Evolutionary conservation across 1,284 basidiomycete genomes (phyloP).

Genomic region (Inonotus hispidus): DNA sequence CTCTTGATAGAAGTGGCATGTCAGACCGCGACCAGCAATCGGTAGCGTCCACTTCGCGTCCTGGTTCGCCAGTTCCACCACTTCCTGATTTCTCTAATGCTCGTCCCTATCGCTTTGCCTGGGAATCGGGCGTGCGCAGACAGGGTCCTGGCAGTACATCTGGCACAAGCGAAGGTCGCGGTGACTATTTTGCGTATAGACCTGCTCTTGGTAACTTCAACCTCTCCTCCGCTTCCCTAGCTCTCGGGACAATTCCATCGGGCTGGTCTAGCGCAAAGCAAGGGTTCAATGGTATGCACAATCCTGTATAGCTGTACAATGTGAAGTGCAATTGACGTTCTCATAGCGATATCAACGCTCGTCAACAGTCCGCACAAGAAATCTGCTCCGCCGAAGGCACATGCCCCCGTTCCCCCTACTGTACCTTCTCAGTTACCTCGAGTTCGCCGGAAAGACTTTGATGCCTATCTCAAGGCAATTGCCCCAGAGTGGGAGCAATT

Average conservation of each 20-base stretch:
- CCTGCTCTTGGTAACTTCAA: slow-evolving; percentile 40
- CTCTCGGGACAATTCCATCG: slow-evolving; percentile 41
- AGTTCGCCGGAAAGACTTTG: slow-evolving; percentile 80
- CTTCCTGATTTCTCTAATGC: slow-evolving; percentile 39
- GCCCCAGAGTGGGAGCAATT: slow-evolving; percentile 75
- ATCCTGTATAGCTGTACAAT: neutral
- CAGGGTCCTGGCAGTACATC: slow-evolving; percentile 57
- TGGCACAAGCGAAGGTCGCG: slow-evolving; percentile 55
- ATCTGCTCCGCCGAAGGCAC: slow-evolving; percentile 80
- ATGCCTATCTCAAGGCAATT: slow-evolving; percentile 72
- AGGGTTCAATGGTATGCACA: slow-evolving; percentile 66
- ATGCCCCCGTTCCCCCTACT: slow-evolving; percentile 70
- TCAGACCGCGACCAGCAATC: slow-evolving; percentile 33
- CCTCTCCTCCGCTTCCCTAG: slow-evolving; percentile 36
- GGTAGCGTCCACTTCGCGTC: slow-evolving; percentile 35
- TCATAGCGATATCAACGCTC: slow-evolving; percentile 63
- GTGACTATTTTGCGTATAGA: slow-evolving; percentile 45
- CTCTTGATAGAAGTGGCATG: slow-evolving; percentile 25
- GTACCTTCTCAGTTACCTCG: slow-evolving; percentile 70
- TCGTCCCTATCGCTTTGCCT: slow-evolving; percentile 60
- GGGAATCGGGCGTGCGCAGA: slow-evolving; percentile 50
- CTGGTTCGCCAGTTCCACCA: slow-evolving; percentile 42
- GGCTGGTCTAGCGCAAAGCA: slow-evolving; percentile 76
- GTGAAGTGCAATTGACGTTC: neutral
- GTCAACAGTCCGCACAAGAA: slow-evolving; percentile 83